Evolutionary conservation across 2,329 filamentous ascomycete species (phyloP), one percentile per base, ranked within the genome.

Genomic region (Colletotrichum abscissum): DNA sequence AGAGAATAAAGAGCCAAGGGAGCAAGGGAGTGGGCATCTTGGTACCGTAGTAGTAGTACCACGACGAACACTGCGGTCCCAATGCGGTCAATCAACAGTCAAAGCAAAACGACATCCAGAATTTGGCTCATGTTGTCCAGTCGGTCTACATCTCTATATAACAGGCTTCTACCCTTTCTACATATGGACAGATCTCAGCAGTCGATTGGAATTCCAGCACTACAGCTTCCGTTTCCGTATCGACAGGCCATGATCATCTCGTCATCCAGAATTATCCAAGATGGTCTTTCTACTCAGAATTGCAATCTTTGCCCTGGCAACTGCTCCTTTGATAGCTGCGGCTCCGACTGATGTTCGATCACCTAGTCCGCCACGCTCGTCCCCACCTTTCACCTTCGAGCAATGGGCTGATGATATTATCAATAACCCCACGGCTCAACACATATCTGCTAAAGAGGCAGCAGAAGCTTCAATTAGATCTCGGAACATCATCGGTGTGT

Each of bases 351-450:
- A 28, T 19, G 1, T 59, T 35, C 19, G 22, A 56, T 28, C 54
- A 3, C 22, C 22, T 11, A 28, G 24, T 7, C 22, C 24, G 11
- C 11, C 6, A 28, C 22, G 3, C 12, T 19, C 54, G 8, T 14
- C 3, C 5, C 35, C 16, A 1, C 6, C 28, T 1, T 59, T 67
- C 4, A 46, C 64, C 19, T 67, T 58, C 11, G 64, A 67, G 9
- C 38, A 42, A 67, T 67, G 64, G 64, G 35, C 46, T 22, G 64
- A 59, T 14, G 55, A 42, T 9, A 67, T 67, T 19, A 49, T 33
- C 19, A 49, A 16, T 0, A 58, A 59, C 6, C 64, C 64, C 11
- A 59, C 30, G 9, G 64, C 19, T 4, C 42, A 35, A 3, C 64
- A 59, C 19, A n/a, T 67, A 24, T 67, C 64, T 0, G 26, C 54